phyloP scores from a whole-genome alignment of 2,329 filamentous ascomycete species.

The Colletotrichum sp. region DNA sequence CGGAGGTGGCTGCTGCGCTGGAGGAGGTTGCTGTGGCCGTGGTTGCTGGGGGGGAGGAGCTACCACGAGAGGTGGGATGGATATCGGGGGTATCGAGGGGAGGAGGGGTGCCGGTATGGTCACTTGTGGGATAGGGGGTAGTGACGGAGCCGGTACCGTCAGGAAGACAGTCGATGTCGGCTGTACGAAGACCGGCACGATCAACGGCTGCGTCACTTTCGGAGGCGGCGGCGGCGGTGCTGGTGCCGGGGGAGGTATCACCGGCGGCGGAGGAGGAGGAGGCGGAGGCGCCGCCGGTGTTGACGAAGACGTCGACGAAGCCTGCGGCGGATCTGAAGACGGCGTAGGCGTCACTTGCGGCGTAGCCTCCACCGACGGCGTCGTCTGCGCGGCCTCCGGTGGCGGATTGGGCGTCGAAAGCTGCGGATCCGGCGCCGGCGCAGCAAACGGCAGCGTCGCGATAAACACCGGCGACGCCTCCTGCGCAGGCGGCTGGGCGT shows the following conservation, averaged over 20 bases:
- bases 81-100: not conserved
- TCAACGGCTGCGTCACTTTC: not conserved
- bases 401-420: not conserved
- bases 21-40: not conserved
- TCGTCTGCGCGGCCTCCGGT: not conserved
- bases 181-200: not conserved
- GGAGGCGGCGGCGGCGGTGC: not conserved
- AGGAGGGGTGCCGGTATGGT: not conserved
- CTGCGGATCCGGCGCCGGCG: not conserved
- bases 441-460: slow-evolving; percentile 2
- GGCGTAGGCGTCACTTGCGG: not conserved
- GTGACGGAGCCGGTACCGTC: not conserved
- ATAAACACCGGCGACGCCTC: slow-evolving; percentile 1
- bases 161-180: not conserved
- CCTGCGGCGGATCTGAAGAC: not conserved
- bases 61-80: not conserved
- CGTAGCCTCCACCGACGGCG: not conserved
- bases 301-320: not conserved
- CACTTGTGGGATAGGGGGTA: not conserved
- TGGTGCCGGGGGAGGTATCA: not conserved
- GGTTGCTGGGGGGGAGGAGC: not conserved
- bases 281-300: not conserved
- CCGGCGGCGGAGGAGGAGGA: not conserved
- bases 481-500: not conserved
- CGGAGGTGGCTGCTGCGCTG: not conserved